Evolutionary conservation across 441 rosid species (phyloP), one percentile per base, ranked within the genome.

Genomic region (Omphalea diandra): DNA sequence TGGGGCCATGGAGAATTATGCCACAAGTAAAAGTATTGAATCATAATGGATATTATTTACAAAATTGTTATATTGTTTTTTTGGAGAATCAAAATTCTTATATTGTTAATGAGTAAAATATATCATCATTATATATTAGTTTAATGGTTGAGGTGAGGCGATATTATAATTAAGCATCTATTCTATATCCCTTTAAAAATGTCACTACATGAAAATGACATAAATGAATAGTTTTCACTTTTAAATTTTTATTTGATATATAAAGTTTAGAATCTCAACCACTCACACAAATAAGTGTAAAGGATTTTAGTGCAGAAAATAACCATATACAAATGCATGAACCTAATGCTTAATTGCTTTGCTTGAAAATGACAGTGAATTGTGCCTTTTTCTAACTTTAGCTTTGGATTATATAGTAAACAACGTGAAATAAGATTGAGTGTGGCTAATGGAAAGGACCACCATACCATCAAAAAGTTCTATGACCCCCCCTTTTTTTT

Each of bases 221-320:
- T 59, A 20, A 59, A n/a, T n/a, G n/a, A n/a, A n/a, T n/a, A n/a
- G n/a, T n/a, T n/a, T n/a, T n/a, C n/a, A n/a, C n/a, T n/a, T n/a
- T n/a, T 5, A 15, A 41, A 32, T 7, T 44, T 57, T 50, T 40
- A 27, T 76, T 66, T 27, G 27, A 52, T 24, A 29, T 41, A 33
- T 47, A n/a, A n/a, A n/a, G n/a, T n/a, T n/a, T n/a, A 14, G 68
- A 72, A 72, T 73, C 75, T 54, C 77, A 69, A 69, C 78, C 56
- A 56, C 77, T 74, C 67, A 31, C 66, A 61, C 72, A 20, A 54
- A 20, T 17, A 1, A 24, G 53, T n/a, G 29, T 7, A 9, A 56
- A 53, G 12, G 41, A 27, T 65, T 32, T 17, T 65, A 43, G 58
- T 11, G 35, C 52, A 35, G 44, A 40, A 36, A 4, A 15, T 7